Evolutionary conservation across 768 basidiomycete species (phyloP).

Genomic region (Heimioporus sp.): DNA sequence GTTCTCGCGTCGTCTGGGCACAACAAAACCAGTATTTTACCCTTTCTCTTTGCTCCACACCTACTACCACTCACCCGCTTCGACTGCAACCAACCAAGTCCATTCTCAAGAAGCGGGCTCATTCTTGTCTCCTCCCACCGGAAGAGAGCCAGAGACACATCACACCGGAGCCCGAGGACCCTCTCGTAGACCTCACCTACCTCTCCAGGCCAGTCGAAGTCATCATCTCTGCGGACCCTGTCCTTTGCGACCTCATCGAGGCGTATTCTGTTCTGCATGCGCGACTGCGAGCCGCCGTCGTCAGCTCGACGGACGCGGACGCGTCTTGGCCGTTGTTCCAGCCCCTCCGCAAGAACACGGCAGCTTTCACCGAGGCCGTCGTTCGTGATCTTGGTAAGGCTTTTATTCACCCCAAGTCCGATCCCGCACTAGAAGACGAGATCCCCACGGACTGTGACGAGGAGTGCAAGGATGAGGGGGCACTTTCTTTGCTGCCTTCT

Average conservation of each 20-base stretch:
- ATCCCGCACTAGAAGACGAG: conserved; percentile 22
- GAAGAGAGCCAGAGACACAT: conserved; percentile 54
- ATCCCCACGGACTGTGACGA: conserved; percentile 20
- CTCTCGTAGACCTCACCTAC: conserved; percentile 60
- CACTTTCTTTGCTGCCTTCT: conserved; percentile 52
- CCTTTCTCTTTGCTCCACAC: conserved; percentile 32
- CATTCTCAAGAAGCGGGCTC: conserved; percentile 59
- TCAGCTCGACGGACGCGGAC: conserved; percentile 48
- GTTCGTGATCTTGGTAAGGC: conserved; percentile 67
- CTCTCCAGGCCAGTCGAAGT: conserved; percentile 61
- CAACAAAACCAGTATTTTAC: conserved; percentile 48
- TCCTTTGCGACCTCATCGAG: conserved; percentile 61
- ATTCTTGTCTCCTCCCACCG: conserved; percentile 33
- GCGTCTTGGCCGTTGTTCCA: conserved; percentile 72
- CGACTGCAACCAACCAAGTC: conserved; percentile 55
- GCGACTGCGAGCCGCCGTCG: conserved; percentile 51
- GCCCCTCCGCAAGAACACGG: conserved; percentile 56
- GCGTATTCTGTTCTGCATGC: conserved; percentile 71
- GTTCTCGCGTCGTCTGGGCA: conserved; percentile 50
- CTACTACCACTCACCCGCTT: conserved; percentile 16
- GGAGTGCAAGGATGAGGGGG: conserved; percentile 26
- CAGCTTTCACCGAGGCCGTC: conserved; percentile 54
- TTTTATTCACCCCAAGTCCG: conserved; percentile 51
- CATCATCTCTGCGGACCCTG: conserved; percentile 49
- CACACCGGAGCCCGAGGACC: conserved; percentile 77